A percentile compares a stretch with the other conserved stretches of the same genome.
Evolutionary conservation across 208 protist genomes (phyloP).

Genomic region (Leishmania tropica): DNA sequence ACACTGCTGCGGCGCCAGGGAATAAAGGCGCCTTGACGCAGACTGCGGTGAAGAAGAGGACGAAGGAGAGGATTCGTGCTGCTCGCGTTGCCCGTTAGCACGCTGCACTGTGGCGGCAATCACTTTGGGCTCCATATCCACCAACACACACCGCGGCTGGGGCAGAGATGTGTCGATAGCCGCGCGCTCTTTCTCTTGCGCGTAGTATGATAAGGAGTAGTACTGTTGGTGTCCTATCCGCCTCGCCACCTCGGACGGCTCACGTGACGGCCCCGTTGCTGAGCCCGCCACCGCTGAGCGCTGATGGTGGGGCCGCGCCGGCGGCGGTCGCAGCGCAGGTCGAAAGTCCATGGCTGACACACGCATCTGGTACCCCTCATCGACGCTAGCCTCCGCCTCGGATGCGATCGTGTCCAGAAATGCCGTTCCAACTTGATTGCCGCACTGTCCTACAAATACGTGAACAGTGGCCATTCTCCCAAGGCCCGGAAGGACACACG

Average conservation of each 20-base stretch:
- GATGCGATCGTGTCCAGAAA: constrained; percentile 70
- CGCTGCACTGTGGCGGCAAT: constrained; percentile 44
- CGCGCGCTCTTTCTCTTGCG: not conserved
- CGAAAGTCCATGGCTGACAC: constrained; percentile 72
- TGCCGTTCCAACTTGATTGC: constrained; percentile 87
- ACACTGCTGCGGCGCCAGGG: constrained; percentile 61
- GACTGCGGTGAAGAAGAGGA: not conserved
- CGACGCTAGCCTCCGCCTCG: constrained; percentile 51
- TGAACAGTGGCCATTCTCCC: constrained; percentile 62
- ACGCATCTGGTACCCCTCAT: constrained; percentile 56
- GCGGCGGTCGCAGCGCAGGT: constrained; percentile 15
- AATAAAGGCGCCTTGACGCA: constrained; percentile 32
- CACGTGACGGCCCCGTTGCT: not conserved
- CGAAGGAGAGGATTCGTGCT: not conserved
- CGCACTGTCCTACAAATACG: constrained; percentile 90
- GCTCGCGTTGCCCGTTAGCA: constrained; percentile 7
- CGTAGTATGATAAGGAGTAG: constrained; percentile 29
- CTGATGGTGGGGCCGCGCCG: constrained; percentile 1
- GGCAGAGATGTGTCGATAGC: constrained; percentile 20
- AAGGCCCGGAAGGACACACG: not conserved
- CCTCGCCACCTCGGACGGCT: not conserved
- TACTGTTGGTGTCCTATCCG: constrained; percentile 13
- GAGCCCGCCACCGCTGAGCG: not conserved
- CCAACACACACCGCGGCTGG: constrained; percentile 78
- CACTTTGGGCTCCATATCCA: constrained; percentile 93